These are phyloP conservation scores for Eragrostis curvula DNA, from an alignment of 176 grass and related monocot species.

Conservation along the genomic window DNA sequence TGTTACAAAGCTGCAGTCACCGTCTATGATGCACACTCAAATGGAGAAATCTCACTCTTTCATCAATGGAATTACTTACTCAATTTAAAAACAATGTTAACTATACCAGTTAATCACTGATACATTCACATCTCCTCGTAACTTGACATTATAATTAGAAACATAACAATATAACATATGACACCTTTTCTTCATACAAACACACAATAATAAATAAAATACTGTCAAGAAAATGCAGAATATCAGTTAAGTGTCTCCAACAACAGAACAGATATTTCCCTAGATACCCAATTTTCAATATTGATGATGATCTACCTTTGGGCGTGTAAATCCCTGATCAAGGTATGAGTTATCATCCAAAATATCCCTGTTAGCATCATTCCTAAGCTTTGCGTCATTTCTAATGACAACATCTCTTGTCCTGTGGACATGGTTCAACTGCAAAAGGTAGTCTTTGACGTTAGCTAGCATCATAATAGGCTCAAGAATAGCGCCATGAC, in stretches of 20 bases:
- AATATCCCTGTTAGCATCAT: slow-evolving; percentile 60
- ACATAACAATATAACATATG: background rate
- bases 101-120: background rate
- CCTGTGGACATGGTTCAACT: slow-evolving; percentile 92
- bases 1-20: too few species aligned
- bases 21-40: too few species aligned
- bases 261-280: background rate
- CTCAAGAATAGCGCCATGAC: slow-evolving; percentile 24
- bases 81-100: background rate
- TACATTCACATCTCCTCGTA: background rate
- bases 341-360: slow-evolving; percentile 61
- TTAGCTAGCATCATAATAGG: slow-evolving; percentile 35
- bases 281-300: slow-evolving; percentile 19
- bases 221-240: slow-evolving; percentile 13
- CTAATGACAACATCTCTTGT: slow-evolving; percentile 88
- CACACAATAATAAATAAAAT: slow-evolving; percentile 13
- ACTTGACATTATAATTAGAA: background rate
- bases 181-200: background rate
- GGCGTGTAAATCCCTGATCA: slow-evolving; percentile 97
- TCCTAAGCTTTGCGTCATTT: slow-evolving; percentile 82
- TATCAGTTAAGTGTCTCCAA: background rate
- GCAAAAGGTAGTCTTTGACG: slow-evolving; percentile 44
- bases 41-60: too few species aligned
- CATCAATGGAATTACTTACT: background rate
- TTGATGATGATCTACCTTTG: slow-evolving; percentile 67